Evolutionary conservation across 2,329 filamentous ascomycete species (phyloP), one percentile per base, ranked within the genome.

Genomic region (Chaetothyriales sp.): DNA sequence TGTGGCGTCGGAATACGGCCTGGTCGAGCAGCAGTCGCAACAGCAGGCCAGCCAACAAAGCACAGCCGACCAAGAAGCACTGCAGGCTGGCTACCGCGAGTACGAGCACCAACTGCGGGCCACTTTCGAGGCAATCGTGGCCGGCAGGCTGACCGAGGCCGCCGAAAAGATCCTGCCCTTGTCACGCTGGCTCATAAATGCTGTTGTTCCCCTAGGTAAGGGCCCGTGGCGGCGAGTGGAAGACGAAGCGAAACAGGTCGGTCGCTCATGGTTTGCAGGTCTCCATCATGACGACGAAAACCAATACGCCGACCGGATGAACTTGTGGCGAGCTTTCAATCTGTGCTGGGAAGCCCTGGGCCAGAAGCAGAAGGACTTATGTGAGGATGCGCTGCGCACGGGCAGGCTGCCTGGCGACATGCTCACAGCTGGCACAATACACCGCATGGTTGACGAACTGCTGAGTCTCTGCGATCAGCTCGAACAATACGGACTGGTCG

Each of bases 261-360:
- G 49, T 46, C n/a, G 47, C 26, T 52, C 22, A 36, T n/a, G 43
- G 18, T 45, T 12, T 3, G n/a, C 44, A 57, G 55, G 51, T 52
- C 79, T 96, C 61, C 82, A 84, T 58, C 80, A 83, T 62, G 89
- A 96, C 70, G 84, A 95, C 65, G 79, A 84, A 63, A 74, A 75
- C 49, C 76, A 86, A 51, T 81, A 92, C 62, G 70, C 75, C 51
- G 83, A 92, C 59, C 81, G 88, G 50, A 77, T 95, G 57, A 82
- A 83, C 62, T 71, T 96, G 5, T 98, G 92, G 92, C 81, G 84
- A 61, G 84, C 95, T 59, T 95, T 96, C 70, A 96, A 98, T 66
- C 77, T 86, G 52, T 88, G 86, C 53, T 96, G 90, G 90, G 76
- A 95, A 39, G 78, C 82, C 3, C 72, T 92, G 5, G 79, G 89